Conservation (phyloP, 805 yeast species). For the Schwanniomyces sp. region DNA sequence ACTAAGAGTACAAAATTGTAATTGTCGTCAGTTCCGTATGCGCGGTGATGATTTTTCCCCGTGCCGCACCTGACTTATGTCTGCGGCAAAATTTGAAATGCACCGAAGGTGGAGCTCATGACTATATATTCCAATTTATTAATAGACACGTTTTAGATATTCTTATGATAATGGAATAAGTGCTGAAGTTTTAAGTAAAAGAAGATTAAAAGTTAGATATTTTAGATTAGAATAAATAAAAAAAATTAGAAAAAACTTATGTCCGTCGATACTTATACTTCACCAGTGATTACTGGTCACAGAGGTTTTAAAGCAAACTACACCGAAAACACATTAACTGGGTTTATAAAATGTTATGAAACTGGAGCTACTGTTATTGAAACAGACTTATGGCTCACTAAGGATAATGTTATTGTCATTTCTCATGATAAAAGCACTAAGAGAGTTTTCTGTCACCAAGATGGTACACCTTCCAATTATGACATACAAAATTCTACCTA, state of each 20-base stretch:
- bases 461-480: slow-evolving; percentile 35
- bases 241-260: not conserved
- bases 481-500: slow-evolving; percentile 32
- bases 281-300: slow-evolving; percentile 39
- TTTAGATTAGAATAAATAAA: not conserved
- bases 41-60: not conserved
- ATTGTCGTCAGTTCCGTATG: not conserved
- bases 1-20: not conserved
- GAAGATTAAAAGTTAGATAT: not conserved
- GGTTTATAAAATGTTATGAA: slow-evolving; percentile 35
- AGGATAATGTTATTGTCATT: slow-evolving; percentile 37
- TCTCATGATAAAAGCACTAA: slow-evolving; percentile 42
- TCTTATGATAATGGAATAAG: not conserved
- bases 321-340: slow-evolving; percentile 39
- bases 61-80: not conserved
- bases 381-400: slow-evolving; percentile 43
- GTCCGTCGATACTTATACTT: slow-evolving; percentile 1
- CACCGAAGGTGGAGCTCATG: not conserved
- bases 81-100: not conserved
- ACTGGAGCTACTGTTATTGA: slow-evolving; percentile 40
- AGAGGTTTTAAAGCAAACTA: slow-evolving; percentile 42
- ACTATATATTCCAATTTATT: not conserved
- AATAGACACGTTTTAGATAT: not conserved
- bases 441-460: slow-evolving; percentile 32
- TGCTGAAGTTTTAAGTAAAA: not conserved